Conservation (phyloP, 2,329 filamentous ascomycete species). For the Trichophyton benhamiae region DNA sequence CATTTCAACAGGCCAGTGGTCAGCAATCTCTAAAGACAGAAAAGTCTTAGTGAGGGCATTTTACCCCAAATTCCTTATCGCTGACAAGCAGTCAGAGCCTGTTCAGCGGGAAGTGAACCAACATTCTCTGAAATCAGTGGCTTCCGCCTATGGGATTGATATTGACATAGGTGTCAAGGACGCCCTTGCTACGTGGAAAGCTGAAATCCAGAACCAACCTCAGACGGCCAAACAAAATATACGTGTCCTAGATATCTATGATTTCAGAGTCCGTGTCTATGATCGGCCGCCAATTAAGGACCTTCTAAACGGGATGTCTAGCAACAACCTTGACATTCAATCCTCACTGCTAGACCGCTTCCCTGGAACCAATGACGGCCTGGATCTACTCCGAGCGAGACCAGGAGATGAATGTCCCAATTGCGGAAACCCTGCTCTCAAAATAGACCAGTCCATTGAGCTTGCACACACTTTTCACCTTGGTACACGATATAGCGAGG, state of each 20-base stretch:
- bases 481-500: conserved; percentile 72
- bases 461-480: conserved; percentile 92
- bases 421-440: conserved; percentile 53
- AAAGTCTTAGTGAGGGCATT: conserved; percentile 57
- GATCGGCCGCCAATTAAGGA: conserved; percentile 29
- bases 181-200: conserved; percentile 41
- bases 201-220: not conserved
- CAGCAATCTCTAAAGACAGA: conserved; percentile 42
- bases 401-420: conserved; percentile 60
- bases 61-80: conserved; percentile 42
- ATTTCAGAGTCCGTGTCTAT: conserved; percentile 29
- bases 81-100: conserved; percentile 21
- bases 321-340: conserved; percentile 19
- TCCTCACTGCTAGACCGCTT: conserved; percentile 28
- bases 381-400: conserved; percentile 54
- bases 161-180: conserved; percentile 61
- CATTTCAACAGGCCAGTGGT: conserved; percentile 30
- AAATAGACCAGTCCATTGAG: conserved; percentile 64
- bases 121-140: conserved; percentile 50
- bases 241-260: conserved; percentile 30
- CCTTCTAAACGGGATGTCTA: conserved; percentile 16
- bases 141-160: conserved; percentile 43
- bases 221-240: conserved; percentile 1
- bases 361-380: conserved; percentile 29
- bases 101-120: conserved; percentile 39